phyloP scores from a whole-genome alignment of 1,284 basidiomycete species.

The Erythrobasidium hasegawianum region DNA sequence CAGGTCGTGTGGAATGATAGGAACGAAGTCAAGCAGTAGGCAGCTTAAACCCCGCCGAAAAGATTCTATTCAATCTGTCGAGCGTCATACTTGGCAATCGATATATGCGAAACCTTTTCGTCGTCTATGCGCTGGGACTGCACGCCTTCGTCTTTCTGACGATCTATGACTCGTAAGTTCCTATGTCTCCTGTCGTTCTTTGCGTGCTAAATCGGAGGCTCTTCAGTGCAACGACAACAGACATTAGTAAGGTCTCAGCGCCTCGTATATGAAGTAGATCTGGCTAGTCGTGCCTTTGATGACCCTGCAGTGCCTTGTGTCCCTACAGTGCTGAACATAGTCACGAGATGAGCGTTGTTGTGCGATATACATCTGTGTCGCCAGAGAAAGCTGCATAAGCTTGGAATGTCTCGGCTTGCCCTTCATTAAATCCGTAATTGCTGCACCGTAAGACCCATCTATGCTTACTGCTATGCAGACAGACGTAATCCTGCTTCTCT shows the following conservation, averaged over 20 bases:
- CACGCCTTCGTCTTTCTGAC: slow-evolving; percentile 77
- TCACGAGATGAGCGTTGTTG: too few relatives aligned
- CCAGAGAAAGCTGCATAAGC: too few relatives aligned
- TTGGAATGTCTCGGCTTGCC: too few relatives aligned
- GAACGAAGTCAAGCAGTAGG: slow-evolving; percentile 89
- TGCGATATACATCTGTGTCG: too few relatives aligned
- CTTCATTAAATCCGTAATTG: too few relatives aligned
- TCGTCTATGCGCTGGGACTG: slow-evolving; percentile 71
- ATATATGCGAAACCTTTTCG: slow-evolving; percentile 62
- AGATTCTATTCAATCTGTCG: slow-evolving; percentile 79
- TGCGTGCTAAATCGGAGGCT: background rate
- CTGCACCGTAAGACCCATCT: too few relatives aligned
- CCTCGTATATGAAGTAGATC: slow-evolving; percentile 11
- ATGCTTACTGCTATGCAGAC: too few relatives aligned
- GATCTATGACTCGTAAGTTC: slow-evolving; percentile 39
- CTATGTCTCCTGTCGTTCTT: background rate
- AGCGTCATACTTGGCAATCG: slow-evolving; percentile 81
- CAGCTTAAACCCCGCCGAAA: slow-evolving; percentile 84
- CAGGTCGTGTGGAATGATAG: slow-evolving; percentile 52
- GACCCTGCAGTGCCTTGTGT: too few relatives aligned
- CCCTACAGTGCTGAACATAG: too few relatives aligned
- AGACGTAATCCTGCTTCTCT: too few relatives aligned
- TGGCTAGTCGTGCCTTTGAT: background rate
- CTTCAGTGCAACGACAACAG: slow-evolving; percentile 6
- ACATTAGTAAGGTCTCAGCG: slow-evolving; percentile 8